These are phyloP conservation scores for Trifolium fragiferum DNA, from an alignment of 306 rosid species.

Conservation along the genomic window DNA sequence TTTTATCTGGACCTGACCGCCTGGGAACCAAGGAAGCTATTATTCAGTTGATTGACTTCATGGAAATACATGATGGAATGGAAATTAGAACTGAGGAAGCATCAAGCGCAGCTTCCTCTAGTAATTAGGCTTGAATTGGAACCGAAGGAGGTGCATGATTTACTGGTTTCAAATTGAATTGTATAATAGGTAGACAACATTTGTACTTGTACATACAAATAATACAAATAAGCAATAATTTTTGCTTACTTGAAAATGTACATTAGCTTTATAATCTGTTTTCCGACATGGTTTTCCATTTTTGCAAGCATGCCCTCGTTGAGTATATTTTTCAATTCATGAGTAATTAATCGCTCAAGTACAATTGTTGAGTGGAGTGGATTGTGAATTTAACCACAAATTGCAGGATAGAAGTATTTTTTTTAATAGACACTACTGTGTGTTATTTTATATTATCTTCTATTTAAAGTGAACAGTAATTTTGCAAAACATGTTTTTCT, in stretches of 20 bases:
- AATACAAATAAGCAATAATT: neutral
- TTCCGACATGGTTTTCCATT: no score
- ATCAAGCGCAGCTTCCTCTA: neutral
- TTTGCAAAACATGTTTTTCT: no score
- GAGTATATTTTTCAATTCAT: no score
- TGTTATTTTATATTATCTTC: no score
- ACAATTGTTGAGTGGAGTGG: no score
- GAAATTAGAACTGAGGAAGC: neutral
- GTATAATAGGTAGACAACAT: neutral
- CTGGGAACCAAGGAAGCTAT: slow-evolving; percentile 40
- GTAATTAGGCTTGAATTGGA: slow-evolving; percentile 7
- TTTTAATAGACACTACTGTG: no score
- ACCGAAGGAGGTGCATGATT: neutral
- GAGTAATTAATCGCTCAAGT: no score
- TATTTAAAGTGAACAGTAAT: no score
- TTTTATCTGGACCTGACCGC: slow-evolving; percentile 13
- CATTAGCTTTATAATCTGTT: neutral
- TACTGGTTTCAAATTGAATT: neutral
- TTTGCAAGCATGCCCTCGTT: no score
- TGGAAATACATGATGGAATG: neutral
- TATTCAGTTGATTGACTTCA: neutral
- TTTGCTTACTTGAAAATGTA: neutral
- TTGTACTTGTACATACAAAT: neutral
- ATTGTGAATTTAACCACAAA: no score
- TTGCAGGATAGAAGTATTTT: no score